Conservation (phyloP, 2,329 filamentous ascomycete species). For the Cercospora brassicicola region DNA sequence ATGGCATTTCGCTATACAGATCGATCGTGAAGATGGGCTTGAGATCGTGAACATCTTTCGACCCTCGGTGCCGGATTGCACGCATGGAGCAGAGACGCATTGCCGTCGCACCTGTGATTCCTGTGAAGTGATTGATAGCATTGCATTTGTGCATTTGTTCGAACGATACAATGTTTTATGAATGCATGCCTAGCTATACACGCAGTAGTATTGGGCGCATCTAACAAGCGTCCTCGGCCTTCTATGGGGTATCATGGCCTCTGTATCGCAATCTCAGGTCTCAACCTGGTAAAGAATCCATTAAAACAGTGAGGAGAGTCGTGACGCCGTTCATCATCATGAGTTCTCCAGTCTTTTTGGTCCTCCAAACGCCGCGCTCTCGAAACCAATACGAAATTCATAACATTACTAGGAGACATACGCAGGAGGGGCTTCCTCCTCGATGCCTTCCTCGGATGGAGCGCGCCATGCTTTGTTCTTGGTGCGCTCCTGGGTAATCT, state of each 20-base stretch:
- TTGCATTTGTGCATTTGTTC: not conserved
- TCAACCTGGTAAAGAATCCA: not conserved
- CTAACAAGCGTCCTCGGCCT: not conserved
- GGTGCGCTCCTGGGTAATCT: constrained; percentile 82
- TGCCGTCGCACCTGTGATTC: not conserved
- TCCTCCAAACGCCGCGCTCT: constrained; percentile 8
- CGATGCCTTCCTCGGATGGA: constrained; percentile 20
- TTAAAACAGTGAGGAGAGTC: constrained; percentile 1
- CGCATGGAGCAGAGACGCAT: not conserved
- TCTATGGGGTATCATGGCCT: not conserved
- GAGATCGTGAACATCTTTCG: not conserved
- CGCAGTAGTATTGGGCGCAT: not conserved
- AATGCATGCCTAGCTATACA: not conserved
- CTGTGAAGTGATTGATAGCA: not conserved
- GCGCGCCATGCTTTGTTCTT: constrained; percentile 30
- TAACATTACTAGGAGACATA: constrained; percentile 36
- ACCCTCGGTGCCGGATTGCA: not conserved
- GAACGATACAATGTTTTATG: not conserved
- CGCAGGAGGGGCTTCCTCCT: constrained; percentile 39
- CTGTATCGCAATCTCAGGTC: not conserved
- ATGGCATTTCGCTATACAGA: not conserved
- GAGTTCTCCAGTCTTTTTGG: not conserved
- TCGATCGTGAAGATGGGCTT: not conserved
- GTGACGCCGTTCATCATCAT: constrained; percentile 7
- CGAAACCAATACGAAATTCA: not conserved